A percentile compares a stretch with the other conserved stretches of the same genome.
Evolutionary conservation across 805 yeast species (phyloP).

Genomic region (Cyberlindnera nakhonratchasimensis): DNA sequence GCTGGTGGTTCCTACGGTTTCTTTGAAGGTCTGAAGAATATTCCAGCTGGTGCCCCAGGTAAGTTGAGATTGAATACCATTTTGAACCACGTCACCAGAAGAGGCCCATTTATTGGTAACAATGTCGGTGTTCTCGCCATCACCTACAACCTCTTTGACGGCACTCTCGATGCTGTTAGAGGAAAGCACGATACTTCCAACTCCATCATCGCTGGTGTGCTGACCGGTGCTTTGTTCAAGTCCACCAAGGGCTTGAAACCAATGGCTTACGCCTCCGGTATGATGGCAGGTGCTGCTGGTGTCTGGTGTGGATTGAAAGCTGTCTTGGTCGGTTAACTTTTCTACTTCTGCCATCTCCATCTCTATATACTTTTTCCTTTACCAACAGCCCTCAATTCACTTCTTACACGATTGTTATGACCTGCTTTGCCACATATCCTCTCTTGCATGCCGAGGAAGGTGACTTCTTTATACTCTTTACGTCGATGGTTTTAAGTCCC

Average conservation of each 20-base stretch:
- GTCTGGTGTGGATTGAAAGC: conserved; percentile 85
- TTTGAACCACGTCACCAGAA: conserved; percentile 85
- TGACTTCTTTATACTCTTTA: background rate
- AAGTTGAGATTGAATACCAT: conserved; percentile 85
- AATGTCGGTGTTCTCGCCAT: conserved; percentile 92
- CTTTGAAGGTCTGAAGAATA: conserved; percentile 75
- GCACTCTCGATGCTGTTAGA: conserved; percentile 72
- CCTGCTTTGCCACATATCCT: conserved; percentile 3
- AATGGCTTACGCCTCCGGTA: conserved; percentile 79
- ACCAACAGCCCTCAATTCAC: background rate
- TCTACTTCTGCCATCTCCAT: too few species aligned
- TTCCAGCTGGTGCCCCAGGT: conserved; percentile 73
- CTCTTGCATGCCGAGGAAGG: background rate
- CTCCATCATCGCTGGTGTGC: conserved; percentile 83
- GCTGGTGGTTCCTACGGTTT: conserved; percentile 88
- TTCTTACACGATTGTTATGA: conserved; percentile 12
- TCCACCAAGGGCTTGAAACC: conserved; percentile 82
- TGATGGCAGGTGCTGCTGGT: conserved; percentile 88
- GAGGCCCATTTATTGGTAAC: conserved; percentile 96
- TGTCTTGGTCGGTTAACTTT: conserved; percentile 16
- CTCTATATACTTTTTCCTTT: too few species aligned
- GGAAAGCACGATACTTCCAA: conserved; percentile 87
- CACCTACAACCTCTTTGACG: conserved; percentile 80
- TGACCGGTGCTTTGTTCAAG: conserved; percentile 89
- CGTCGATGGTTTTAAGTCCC: background rate